Evolutionary conservation across 306 rosid species (phyloP).

Genomic region (Gillenia trifoliata): DNA sequence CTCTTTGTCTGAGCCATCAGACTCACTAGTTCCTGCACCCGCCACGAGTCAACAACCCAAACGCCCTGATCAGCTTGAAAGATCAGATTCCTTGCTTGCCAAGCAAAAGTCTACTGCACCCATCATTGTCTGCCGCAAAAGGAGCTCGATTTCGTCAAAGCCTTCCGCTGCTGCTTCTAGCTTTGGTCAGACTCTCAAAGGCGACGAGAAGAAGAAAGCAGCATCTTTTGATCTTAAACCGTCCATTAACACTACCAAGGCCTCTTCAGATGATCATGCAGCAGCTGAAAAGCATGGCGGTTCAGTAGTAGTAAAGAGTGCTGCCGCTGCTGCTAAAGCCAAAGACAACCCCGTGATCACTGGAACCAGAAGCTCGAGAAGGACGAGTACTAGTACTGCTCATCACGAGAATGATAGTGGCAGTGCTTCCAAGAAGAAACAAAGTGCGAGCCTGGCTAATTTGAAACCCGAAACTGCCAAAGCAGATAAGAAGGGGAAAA

Average conservation of each 20-base stretch:
- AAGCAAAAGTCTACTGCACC: slow-evolving; percentile 57
- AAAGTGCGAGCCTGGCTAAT: slow-evolving; percentile 11
- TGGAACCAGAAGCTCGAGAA: slow-evolving; percentile 63
- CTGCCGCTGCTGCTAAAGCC: slow-evolving; percentile 22
- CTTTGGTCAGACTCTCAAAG: not conserved
- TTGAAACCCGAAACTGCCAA: slow-evolving; percentile 30
- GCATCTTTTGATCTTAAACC: slow-evolving; percentile 40
- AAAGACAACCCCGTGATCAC: slow-evolving; percentile 71
- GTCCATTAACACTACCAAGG: slow-evolving; percentile 14
- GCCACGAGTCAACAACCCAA: slow-evolving; percentile 18
- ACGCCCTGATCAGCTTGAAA: slow-evolving; percentile 21
- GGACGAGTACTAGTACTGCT: slow-evolving; percentile 24
- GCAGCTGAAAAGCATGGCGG: slow-evolving; percentile 36
- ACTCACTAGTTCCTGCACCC: slow-evolving; percentile 20
- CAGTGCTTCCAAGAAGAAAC: slow-evolving; percentile 38
- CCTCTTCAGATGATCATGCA: slow-evolving; percentile 24
- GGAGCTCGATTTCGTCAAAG: slow-evolving; percentile 44
- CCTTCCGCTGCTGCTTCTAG: slow-evolving; percentile 32
- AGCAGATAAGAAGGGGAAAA: slow-evolving; percentile 43
- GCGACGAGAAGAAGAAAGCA: slow-evolving; percentile 31
- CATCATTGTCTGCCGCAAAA: slow-evolving; percentile 75
- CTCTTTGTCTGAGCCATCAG: slow-evolving; percentile 14
- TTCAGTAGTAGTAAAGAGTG: not conserved
- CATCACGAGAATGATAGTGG: slow-evolving; percentile 28
- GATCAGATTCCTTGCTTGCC: slow-evolving; percentile 45